A percentile compares a stretch with the other conserved stretches of the same genome.
Evolutionary conservation across 75 land plant genomes (phyloP).

Genomic region (Cryptomeria japonica): DNA sequence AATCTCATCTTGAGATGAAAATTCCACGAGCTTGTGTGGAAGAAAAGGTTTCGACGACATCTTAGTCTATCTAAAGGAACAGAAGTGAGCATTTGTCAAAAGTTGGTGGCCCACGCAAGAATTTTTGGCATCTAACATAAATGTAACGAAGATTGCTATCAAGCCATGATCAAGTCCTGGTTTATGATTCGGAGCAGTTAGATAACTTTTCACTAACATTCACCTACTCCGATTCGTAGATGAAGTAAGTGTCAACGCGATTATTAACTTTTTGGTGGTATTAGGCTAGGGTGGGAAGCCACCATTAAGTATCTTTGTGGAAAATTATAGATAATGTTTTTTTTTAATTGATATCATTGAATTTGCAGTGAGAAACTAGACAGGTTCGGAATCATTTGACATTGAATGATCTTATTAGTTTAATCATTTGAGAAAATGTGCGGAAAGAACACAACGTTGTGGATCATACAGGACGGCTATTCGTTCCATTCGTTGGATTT

Average conservation of each 20-base stretch:
- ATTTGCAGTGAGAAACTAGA: too few relatives aligned
- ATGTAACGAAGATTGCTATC: not conserved
- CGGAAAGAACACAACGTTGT: too few relatives aligned
- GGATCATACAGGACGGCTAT: too few relatives aligned
- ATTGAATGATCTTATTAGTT: too few relatives aligned
- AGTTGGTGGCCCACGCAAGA: not conserved
- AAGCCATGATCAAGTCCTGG: not conserved
- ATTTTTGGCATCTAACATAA: not conserved
- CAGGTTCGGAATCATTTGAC: too few relatives aligned
- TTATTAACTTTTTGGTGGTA: too few relatives aligned
- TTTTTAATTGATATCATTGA: too few relatives aligned
- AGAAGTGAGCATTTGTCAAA: not conserved
- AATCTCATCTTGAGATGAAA: not conserved
- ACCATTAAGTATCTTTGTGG: not conserved
- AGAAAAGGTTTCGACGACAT: too few relatives aligned
- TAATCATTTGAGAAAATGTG: too few relatives aligned
- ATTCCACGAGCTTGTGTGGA: not conserved
- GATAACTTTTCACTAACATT: not conserved
- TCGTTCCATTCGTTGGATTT: too few relatives aligned
- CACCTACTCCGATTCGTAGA: not conserved
- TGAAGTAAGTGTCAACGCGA: not conserved
- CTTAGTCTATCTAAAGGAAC: not conserved
- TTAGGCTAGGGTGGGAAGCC: not conserved
- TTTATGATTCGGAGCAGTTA: not conserved
- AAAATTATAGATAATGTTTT: too few relatives aligned